Evolutionary conservation across 345 rosid genomes (phyloP).

Genomic region (Hypericum androsaemum): DNA sequence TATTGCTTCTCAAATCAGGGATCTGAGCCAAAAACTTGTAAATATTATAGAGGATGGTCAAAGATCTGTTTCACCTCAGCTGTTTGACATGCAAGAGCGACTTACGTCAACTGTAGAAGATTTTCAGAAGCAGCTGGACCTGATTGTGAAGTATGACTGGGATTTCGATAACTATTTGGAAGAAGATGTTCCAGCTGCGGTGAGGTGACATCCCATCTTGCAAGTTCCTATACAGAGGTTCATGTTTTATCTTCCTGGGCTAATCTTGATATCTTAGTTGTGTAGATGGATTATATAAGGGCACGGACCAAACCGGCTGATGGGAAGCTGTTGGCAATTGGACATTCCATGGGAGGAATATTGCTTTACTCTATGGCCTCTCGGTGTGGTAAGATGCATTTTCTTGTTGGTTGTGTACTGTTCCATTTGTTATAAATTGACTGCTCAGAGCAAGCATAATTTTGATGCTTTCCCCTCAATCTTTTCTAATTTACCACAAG

Average conservation of each 20-base stretch:
- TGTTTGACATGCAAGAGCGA: constrained; percentile 28
- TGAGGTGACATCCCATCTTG: constrained; percentile 52
- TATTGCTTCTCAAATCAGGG: constrained; percentile 22
- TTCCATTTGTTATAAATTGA: not conserved
- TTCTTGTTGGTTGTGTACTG: not conserved
- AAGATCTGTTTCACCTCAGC: constrained; percentile 14
- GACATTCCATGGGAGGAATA: constrained; percentile 98
- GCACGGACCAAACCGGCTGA: constrained; percentile 48
- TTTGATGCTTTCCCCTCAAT: too few species aligned
- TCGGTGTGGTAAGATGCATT: constrained; percentile 40
- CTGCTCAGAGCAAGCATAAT: too few species aligned
- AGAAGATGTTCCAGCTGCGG: constrained; percentile 87
- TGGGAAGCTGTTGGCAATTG: constrained; percentile 66
- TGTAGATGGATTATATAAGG: constrained; percentile 74
- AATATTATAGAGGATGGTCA: constrained; percentile 24
- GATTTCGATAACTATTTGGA: constrained; percentile 80
- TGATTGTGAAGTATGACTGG: constrained; percentile 63
- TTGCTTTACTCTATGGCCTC: constrained; percentile 75
- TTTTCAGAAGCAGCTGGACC: constrained; percentile 46
- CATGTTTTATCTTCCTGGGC: not conserved
- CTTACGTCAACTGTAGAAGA: constrained; percentile 38
- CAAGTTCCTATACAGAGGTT: not conserved
- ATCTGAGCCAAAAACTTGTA: constrained; percentile 19
- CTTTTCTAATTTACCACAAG: too few species aligned
- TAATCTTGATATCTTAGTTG: not conserved